A percentile compares a stretch with the other conserved stretches of the same genome.
These are phyloP conservation scores for Lactarius hatsudake DNA, from an alignment of 768 basidiomycete species.

Conservation along the genomic window DNA sequence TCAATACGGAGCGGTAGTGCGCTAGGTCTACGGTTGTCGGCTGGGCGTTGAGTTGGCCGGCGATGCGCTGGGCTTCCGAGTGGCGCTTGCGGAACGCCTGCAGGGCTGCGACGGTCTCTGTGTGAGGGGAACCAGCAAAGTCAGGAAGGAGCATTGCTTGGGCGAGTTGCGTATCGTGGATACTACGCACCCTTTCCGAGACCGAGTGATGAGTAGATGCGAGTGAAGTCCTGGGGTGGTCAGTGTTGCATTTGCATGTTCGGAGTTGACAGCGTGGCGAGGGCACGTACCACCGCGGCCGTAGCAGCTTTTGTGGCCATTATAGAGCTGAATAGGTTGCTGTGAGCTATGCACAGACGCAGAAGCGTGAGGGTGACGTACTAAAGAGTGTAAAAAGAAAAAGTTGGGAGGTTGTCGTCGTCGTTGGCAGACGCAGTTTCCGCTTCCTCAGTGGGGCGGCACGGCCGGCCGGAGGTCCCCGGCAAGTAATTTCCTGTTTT, in stretches of 20 bases:
- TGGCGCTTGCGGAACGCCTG: constrained; percentile 97
- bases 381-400: constrained; percentile 4
- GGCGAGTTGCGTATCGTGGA: background rate
- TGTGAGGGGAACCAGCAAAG: background rate
- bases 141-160: background rate
- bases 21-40: constrained; percentile 85
- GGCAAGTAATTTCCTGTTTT: background rate
- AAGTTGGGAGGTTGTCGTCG: background rate
- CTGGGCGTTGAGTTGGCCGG: constrained; percentile 59
- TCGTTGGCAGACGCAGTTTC: background rate
- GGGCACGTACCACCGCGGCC: constrained; percentile 49
- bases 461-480: constrained; percentile 8
- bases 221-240: constrained; percentile 66
- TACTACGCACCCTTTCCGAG: constrained; percentile 75
- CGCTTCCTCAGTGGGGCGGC: background rate
- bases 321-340: background rate
- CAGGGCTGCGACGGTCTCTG: constrained; percentile 87
- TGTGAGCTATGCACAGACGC: background rate
- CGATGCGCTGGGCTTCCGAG: constrained; percentile 77
- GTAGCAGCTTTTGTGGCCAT: constrained; percentile 75
- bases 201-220: constrained; percentile 77
- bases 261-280: constrained; percentile 10
- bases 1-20: constrained; percentile 87
- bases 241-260: constrained; percentile 12
- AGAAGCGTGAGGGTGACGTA: background rate